phyloP scores from a whole-genome alignment of 306 rosid species.

The Morella rubra region DNA sequence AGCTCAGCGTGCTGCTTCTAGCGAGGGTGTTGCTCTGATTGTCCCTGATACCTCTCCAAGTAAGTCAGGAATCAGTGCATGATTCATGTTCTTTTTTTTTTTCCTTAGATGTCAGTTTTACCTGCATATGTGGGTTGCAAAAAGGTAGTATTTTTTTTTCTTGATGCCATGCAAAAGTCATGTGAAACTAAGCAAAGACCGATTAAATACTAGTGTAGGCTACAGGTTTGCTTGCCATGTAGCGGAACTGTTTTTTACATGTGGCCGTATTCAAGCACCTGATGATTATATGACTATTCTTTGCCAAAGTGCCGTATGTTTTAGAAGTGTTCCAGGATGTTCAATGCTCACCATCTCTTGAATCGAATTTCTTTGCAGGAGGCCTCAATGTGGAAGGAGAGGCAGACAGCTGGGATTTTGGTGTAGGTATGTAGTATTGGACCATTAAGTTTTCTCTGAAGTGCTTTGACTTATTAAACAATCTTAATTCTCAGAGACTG shows the following conservation, averaged over 20 bases:
- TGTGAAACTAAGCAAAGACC: neutral
- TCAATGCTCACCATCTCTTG: conserved; percentile 10
- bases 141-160: neutral
- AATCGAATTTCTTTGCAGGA: conserved; percentile 44
- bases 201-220: neutral
- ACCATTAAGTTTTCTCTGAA: conserved; percentile 12
- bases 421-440: conserved; percentile 60
- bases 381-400: conserved; percentile 97
- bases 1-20: conserved; percentile 81
- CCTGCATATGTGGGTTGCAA: neutral
- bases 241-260: neutral
- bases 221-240: neutral
- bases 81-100: neutral
- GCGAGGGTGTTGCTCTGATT: conserved; percentile 69
- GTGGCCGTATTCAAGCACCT: no score
- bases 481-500: neutral
- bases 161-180: neutral
- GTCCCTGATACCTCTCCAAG: conserved; percentile 94
- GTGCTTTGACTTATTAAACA: neutral
- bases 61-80: conserved; percentile 27
- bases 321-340: conserved; percentile 1
- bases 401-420: conserved; percentile 94
- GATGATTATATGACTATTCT: neutral
- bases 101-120: no score
- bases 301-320: conserved; percentile 1